These are phyloP conservation scores for Leptosphaerulina australis DNA, from an alignment of 2,329 filamentous ascomycete species.

Conservation along the genomic window DNA sequence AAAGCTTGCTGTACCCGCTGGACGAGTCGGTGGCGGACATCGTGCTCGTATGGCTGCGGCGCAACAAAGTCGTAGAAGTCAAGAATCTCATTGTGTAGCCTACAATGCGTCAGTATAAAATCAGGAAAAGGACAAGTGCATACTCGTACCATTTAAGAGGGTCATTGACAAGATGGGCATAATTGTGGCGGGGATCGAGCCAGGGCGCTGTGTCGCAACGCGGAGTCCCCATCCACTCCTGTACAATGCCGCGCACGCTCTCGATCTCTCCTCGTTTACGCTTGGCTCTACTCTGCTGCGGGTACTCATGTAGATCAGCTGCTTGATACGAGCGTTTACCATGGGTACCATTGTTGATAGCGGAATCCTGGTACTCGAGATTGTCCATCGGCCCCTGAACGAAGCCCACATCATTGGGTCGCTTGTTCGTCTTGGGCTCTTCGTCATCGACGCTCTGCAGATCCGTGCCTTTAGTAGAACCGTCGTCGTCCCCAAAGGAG, in stretches of 20 bases:
- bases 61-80: slow-evolving; percentile 88
- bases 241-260: slow-evolving; percentile 43
- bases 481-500: slow-evolving; percentile 74
- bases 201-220: slow-evolving; percentile 59
- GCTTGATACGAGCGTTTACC: slow-evolving; percentile 14
- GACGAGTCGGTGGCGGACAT: slow-evolving; percentile 74
- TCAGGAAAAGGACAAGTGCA: not conserved
- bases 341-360: not conserved
- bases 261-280: slow-evolving; percentile 64
- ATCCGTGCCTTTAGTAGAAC: slow-evolving; percentile 45
- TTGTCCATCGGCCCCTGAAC: slow-evolving; percentile 37
- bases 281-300: slow-evolving; percentile 56
- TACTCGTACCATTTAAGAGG: slow-evolving; percentile 54
- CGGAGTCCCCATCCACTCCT: slow-evolving; percentile 51
- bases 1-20: slow-evolving; percentile 68
- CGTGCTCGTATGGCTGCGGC: slow-evolving; percentile 77
- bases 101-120: slow-evolving; percentile 40
- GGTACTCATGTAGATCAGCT: slow-evolving; percentile 19
- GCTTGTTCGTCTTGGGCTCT: slow-evolving; percentile 11
- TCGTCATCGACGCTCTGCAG: slow-evolving; percentile 31
- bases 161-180: slow-evolving; percentile 61
- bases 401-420: slow-evolving; percentile 12
- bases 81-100: slow-evolving; percentile 86
- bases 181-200: slow-evolving; percentile 42
- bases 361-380: slow-evolving; percentile 16